phyloP scores from a whole-genome alignment of 768 basidiomycete genomes.

The Xanthoconium purpureum region DNA sequence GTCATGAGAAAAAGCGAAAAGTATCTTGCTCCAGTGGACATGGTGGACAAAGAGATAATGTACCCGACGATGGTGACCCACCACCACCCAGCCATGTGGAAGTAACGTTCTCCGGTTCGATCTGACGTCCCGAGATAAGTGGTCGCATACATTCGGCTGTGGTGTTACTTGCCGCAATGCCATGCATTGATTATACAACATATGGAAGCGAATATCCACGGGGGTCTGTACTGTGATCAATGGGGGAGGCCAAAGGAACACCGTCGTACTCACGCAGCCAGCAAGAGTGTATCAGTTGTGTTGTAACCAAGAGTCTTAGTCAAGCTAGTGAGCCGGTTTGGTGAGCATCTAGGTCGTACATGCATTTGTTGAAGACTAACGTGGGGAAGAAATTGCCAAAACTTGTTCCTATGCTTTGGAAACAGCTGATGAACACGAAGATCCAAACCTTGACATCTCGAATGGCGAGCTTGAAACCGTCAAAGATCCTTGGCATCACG shows the following conservation, averaged over 20 bases:
- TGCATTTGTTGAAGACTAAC: constrained; percentile 23
- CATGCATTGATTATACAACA: constrained; percentile 51
- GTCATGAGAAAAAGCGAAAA: constrained; percentile 67
- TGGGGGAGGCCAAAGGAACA: background rate
- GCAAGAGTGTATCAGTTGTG: constrained; percentile 56
- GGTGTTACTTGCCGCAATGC: constrained; percentile 41
- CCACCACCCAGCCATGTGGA: constrained; percentile 55
- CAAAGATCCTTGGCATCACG: constrained; percentile 37
- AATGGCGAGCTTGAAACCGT: constrained; percentile 52
- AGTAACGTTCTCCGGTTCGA: constrained; percentile 61
- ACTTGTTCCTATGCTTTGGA: constrained; percentile 53
- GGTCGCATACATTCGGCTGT: background rate
- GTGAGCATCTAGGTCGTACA: background rate
- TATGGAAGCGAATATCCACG: constrained; percentile 55
- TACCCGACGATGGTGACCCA: constrained; percentile 60
- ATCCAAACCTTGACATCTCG: constrained; percentile 52
- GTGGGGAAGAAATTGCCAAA: constrained; percentile 61
- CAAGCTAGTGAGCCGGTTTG: constrained; percentile 34
- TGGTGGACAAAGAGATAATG: constrained; percentile 54
- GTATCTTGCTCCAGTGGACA: constrained; percentile 50
- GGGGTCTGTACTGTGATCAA: constrained; percentile 41
- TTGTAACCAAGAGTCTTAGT: constrained; percentile 58
- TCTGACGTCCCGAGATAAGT: constrained; percentile 33
- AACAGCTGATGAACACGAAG: constrained; percentile 50
- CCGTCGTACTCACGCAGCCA: constrained; percentile 48